Percentiles rank a stretch among this genome's conserved stretches.
Evolutionary conservation across 768 basidiomycete genomes (phyloP).

Genomic region (Pleurotus eryngii): DNA sequence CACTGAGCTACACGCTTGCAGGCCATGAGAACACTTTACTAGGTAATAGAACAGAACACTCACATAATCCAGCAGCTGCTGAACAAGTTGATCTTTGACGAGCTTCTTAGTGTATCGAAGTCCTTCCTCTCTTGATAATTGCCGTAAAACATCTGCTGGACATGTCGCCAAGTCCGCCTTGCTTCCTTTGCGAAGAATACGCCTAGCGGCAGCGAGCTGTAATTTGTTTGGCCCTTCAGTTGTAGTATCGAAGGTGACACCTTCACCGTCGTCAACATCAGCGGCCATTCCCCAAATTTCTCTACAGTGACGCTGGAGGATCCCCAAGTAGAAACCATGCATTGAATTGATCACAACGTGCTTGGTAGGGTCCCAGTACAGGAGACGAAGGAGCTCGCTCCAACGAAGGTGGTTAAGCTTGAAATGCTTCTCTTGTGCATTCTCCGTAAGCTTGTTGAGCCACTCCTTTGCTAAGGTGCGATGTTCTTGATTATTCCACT

Average conservation of each 20-base stretch:
- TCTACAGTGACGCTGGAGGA: constrained; percentile 22
- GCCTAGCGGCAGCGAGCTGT: background rate
- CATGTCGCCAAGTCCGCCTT: background rate
- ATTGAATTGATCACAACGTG: constrained; percentile 30
- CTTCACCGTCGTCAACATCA: constrained; percentile 3
- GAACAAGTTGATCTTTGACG: background rate
- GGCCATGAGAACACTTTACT: background rate
- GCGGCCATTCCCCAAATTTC: constrained; percentile 17
- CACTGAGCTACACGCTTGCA: background rate
- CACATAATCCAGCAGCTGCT: background rate
- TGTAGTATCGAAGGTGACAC: background rate
- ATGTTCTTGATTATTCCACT: too few species aligned
- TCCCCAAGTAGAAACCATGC: constrained; percentile 31
- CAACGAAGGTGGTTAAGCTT: constrained; percentile 22
- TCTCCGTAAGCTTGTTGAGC: constrained; percentile 8
- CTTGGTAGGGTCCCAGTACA: constrained; percentile 29
- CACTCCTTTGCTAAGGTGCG: too few species aligned
- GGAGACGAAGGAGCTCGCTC: constrained; percentile 25
- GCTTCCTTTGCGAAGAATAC: background rate
- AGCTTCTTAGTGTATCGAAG: background rate
- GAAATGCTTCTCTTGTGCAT: constrained; percentile 7
- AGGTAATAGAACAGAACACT: background rate
- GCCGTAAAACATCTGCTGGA: background rate
- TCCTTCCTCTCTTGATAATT: background rate
- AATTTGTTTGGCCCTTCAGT: background rate